Conservation (phyloP, 2,329 filamentous ascomycete genomes). For the Arthrobotrys megalospora region DNA sequence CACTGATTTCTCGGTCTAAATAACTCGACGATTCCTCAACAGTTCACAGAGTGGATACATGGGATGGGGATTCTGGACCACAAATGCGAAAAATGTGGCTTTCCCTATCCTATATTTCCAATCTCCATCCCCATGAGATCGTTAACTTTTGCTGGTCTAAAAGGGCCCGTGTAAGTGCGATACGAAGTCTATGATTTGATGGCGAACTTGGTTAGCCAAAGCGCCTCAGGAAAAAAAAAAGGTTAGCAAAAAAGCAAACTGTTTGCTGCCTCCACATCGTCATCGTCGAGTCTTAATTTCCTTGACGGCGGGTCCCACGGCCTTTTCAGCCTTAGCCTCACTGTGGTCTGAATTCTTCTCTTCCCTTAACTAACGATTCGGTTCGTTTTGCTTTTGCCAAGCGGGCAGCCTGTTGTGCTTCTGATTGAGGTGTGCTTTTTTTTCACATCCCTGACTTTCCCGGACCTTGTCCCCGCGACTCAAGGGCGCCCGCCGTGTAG, state of each 20-base stretch:
- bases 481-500: not conserved
- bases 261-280: conserved; percentile 50
- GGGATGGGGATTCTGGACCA: conserved; percentile 47
- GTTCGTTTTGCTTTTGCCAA: conserved; percentile 37
- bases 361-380: conserved; percentile 31
- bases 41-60: not conserved
- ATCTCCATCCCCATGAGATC: conserved; percentile 29
- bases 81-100: conserved; percentile 25
- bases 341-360: conserved; percentile 43
- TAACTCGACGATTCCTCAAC: conserved; percentile 4
- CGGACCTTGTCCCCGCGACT: not conserved
- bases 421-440: conserved; percentile 36
- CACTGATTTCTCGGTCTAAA: not conserved
- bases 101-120: conserved; percentile 15
- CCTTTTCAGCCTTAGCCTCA: conserved; percentile 57
- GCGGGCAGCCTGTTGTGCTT: conserved; percentile 31
- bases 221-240: conserved; percentile 39
- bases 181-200: conserved; percentile 38
- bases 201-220: conserved; percentile 27
- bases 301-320: conserved; percentile 41
- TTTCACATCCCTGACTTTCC: conserved; percentile 27
- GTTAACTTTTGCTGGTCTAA: conserved; percentile 8
- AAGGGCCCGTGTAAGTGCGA: conserved; percentile 47
- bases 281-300: conserved; percentile 57
- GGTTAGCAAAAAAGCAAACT: conserved; percentile 4